Evolutionary conservation across 2,329 filamentous ascomycete genomes (phyloP).

Genomic region (Sarocladiaceae sp.): DNA sequence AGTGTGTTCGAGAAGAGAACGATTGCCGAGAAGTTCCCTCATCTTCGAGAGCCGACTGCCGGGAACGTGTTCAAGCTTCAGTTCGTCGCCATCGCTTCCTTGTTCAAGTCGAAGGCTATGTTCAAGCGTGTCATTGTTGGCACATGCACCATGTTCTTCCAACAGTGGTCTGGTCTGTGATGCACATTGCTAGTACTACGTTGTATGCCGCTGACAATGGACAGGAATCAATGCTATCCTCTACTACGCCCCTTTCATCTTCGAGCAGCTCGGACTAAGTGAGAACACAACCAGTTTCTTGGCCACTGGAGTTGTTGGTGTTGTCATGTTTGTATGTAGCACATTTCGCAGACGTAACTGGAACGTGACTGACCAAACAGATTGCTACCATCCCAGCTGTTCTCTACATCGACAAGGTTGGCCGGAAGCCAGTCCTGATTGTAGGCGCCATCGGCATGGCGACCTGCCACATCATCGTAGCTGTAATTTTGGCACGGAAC

Average conservation of each 20-base stretch:
- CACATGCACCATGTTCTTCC: slow-evolving; percentile 11
- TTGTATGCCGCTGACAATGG: not conserved
- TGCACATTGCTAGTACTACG: slow-evolving; percentile 11
- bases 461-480: slow-evolving; percentile 12
- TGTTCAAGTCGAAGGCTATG: slow-evolving; percentile 59
- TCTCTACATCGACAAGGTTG: slow-evolving; percentile 13
- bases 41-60: slow-evolving; percentile 7
- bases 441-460: slow-evolving; percentile 13
- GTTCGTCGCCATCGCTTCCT: slow-evolving; percentile 56
- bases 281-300: slow-evolving; percentile 15
- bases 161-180: slow-evolving; percentile 12
- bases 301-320: slow-evolving; percentile 16
- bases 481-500: slow-evolving; percentile 12
- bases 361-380: not conserved
- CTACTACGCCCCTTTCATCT: slow-evolving; percentile 52
- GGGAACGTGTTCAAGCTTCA: slow-evolving; percentile 58
- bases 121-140: slow-evolving; percentile 1
- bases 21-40: slow-evolving; percentile 12
- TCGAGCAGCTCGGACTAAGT: slow-evolving; percentile 42
- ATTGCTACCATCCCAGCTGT: slow-evolving; percentile 13
- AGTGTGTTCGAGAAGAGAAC: slow-evolving; percentile 12
- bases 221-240: slow-evolving; percentile 32
- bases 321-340: slow-evolving; percentile 13
- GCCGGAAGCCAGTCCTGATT: slow-evolving; percentile 12
- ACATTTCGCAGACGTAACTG: not conserved